Conservation (phyloP, 225 moss, liverwort and hornwort species). For the Rhytidiadelphus loreus region DNA sequence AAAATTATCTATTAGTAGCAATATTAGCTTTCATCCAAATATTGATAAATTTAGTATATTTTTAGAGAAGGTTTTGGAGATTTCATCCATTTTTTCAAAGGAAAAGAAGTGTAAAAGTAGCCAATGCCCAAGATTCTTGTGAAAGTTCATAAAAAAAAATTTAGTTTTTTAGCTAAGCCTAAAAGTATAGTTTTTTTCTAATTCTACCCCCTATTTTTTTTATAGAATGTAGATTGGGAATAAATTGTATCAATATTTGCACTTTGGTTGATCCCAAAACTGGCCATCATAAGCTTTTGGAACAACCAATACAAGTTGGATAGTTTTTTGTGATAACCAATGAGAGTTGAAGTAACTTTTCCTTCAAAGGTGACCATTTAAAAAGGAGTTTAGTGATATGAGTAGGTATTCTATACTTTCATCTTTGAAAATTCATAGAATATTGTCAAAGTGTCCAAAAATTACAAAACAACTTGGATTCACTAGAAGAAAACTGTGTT, state of each 20-base stretch:
- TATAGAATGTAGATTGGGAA: not conserved
- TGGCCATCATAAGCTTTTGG: rapidly evolving
- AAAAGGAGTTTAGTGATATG: not conserved
- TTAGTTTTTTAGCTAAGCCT: not conserved
- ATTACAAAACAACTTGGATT: not conserved
- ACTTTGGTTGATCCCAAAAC: rapidly evolving
- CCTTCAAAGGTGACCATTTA: not conserved
- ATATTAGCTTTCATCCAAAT: not conserved
- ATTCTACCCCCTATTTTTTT: not conserved
- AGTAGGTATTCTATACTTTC: not conserved
- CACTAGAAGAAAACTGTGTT: too few relatives aligned
- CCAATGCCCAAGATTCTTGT: rapidly evolving
- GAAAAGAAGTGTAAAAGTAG: too few relatives aligned
- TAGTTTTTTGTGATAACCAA: not conserved
- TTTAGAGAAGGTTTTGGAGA: not conserved
- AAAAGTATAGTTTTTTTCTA: not conserved
- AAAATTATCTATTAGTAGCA: not conserved
- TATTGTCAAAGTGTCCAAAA: not conserved
- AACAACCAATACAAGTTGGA: not conserved
- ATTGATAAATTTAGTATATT: not conserved
- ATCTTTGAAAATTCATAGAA: not conserved
- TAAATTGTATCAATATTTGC: not conserved
- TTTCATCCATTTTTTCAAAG: not conserved
- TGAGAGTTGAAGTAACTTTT: not conserved
- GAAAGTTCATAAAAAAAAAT: not conserved